Conservation (phyloP, 208 protist species). For the Leishmania braziliensis region DNA sequence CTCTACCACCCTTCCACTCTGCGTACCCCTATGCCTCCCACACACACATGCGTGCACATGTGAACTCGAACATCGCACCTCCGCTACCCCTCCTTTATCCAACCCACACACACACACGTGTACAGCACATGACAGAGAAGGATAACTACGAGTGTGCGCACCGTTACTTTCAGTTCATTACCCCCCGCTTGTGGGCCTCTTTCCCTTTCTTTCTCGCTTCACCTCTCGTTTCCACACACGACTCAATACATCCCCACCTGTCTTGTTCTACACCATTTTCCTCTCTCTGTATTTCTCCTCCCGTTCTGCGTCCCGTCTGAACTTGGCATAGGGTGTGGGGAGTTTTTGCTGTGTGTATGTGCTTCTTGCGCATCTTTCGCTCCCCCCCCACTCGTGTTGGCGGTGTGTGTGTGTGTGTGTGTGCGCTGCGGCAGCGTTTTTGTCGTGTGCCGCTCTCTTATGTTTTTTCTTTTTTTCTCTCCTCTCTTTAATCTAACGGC, state of each 20-base stretch:
- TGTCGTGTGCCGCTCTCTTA: neutral
- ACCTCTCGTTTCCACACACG: neutral
- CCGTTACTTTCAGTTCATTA: conserved; percentile 4
- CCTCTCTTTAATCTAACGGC: neutral
- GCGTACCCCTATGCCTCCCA: neutral
- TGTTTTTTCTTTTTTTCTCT: neutral
- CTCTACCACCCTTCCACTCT: neutral
- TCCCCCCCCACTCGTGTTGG: neutral
- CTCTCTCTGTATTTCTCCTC: neutral
- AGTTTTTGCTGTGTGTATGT: neutral
- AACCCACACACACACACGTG: neutral
- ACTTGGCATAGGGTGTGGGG: neutral
- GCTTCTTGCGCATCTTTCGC: neutral
- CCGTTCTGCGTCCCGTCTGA: neutral
- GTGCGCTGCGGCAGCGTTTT: neutral
- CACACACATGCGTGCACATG: neutral
- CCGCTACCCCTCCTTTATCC: neutral
- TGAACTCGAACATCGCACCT: neutral
- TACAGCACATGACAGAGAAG: conserved; percentile 7
- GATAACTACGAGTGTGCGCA: conserved; percentile 1
- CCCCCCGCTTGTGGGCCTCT: neutral
- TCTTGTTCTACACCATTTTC: neutral
- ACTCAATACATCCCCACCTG: neutral
- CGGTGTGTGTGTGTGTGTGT: neutral
- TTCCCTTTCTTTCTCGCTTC: neutral